Conservation (phyloP, 176 grass and related monocot genomes). For the Musa schizocarpa region DNA sequence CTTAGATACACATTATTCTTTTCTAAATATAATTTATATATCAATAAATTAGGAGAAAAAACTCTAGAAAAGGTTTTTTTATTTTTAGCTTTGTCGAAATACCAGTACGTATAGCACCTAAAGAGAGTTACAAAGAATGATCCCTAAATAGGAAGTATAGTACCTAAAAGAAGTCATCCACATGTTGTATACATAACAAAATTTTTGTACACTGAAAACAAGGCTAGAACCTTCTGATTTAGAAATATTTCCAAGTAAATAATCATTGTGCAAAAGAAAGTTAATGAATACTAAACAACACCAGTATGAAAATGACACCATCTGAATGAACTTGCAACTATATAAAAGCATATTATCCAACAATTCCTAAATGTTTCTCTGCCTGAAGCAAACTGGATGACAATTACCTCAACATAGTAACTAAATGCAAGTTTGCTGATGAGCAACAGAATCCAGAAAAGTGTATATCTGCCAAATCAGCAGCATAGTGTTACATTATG, state of each 20-base stretch:
- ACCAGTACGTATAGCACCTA: too few relatives aligned
- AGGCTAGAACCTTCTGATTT: not conserved
- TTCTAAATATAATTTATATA: too few relatives aligned
- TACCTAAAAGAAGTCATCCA: not conserved
- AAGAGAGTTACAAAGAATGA: too few relatives aligned
- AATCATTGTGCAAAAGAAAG: not conserved
- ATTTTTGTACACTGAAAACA: not conserved
- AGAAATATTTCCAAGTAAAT: not conserved
- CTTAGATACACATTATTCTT: too few relatives aligned
- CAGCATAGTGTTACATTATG: constrained; percentile 5
- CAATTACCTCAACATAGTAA: constrained; percentile 92
- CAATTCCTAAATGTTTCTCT: not conserved
- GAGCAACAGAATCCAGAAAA: constrained; percentile 94
- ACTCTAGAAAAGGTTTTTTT: too few relatives aligned
- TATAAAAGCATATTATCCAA: too few relatives aligned
- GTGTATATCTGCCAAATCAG: constrained; percentile 57
- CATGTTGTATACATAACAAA: not conserved
- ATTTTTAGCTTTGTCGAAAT: too few relatives aligned
- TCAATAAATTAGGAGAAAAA: too few relatives aligned
- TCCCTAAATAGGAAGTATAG: not conserved
- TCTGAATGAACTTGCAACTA: too few relatives aligned
- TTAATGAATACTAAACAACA: too few relatives aligned
- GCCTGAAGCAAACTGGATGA: not conserved
- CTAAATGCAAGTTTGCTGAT: constrained; percentile 95
- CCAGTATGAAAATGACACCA: too few relatives aligned